A percentile compares a stretch with the other conserved stretches of the same genome.
Conservation (phyloP, 2,329 filamentous ascomycete genomes). For the Colletotrichum gloeosporioides region DNA sequence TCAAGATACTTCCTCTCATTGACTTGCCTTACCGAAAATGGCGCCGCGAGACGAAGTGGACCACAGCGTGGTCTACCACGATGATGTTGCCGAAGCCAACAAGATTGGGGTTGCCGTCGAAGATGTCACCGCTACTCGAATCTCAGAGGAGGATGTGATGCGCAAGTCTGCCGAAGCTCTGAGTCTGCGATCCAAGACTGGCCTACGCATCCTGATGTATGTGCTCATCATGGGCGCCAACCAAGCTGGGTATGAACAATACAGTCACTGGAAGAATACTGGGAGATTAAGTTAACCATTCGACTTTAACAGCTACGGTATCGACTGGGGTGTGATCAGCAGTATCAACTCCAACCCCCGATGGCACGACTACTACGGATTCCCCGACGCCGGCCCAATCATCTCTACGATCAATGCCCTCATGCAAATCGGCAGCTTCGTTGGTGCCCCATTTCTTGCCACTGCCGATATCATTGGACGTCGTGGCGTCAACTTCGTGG, state of each 20-base stretch:
- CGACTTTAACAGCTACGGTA: conserved; percentile 34
- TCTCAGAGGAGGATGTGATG: conserved; percentile 51
- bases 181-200: conserved; percentile 43
- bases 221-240: conserved; percentile 53
- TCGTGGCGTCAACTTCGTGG: conserved; percentile 52
- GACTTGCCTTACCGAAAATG: not conserved
- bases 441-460: conserved; percentile 53
- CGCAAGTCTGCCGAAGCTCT: conserved; percentile 45
- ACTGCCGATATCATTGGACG: conserved; percentile 57
- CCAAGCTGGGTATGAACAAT: conserved; percentile 38
- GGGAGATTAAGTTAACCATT: not conserved
- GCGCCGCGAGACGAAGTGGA: conserved; percentile 19
- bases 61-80: conserved; percentile 26
- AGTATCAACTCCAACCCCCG: conserved; percentile 47
- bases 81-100: conserved; percentile 33
- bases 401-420: conserved; percentile 50
- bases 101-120: conserved; percentile 41
- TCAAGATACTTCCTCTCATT: not conserved
- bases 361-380: conserved; percentile 50
- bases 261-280: fast-evolving
- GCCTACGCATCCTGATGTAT: conserved; percentile 44
- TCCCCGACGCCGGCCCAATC: conserved; percentile 42
- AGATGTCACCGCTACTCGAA: conserved; percentile 47
- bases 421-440: conserved; percentile 51
- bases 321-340: conserved; percentile 55